Percentiles rank a stretch among this genome's conserved stretches.
Evolutionary conservation across 768 basidiomycete species (phyloP).

Genomic region (Psilocybe cyanescens): DNA sequence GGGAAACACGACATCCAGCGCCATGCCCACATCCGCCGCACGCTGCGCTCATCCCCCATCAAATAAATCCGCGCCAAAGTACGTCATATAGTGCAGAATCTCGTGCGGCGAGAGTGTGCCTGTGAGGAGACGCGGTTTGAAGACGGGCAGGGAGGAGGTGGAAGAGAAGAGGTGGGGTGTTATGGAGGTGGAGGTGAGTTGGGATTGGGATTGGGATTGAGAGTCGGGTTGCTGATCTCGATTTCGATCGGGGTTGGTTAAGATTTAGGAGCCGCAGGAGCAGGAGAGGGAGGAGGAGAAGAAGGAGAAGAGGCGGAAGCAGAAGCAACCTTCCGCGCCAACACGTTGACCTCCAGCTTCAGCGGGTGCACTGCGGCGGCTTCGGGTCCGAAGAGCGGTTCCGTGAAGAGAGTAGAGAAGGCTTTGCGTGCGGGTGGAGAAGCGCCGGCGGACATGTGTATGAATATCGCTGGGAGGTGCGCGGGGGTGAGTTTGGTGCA

Average conservation of each 20-base stretch:
- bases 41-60: no score
- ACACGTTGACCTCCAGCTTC: no score
- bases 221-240: no score
- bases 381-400: slow-evolving; percentile 59
- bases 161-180: slow-evolving; percentile 59
- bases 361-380: slow-evolving; percentile 52
- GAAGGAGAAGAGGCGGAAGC: no score
- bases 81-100: slow-evolving; percentile 63
- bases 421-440: slow-evolving; percentile 18
- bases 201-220: background rate
- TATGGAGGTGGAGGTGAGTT: slow-evolving; percentile 5
- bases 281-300: no score
- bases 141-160: slow-evolving; percentile 49
- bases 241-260: no score
- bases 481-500: no score
- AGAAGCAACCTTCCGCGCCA: no score
- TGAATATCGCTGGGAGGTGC: slow-evolving; percentile 27
- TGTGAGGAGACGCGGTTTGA: slow-evolving; percentile 69
- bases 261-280: no score
- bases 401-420: slow-evolving; percentile 51
- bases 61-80: slow-evolving; percentile 76
- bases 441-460: slow-evolving; percentile 66
- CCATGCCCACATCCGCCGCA: no score
- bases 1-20: no score
- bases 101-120: slow-evolving; percentile 70